Conservation (phyloP, 2,329 filamentous ascomycete species). For the Thermoascus crustaceus region DNA sequence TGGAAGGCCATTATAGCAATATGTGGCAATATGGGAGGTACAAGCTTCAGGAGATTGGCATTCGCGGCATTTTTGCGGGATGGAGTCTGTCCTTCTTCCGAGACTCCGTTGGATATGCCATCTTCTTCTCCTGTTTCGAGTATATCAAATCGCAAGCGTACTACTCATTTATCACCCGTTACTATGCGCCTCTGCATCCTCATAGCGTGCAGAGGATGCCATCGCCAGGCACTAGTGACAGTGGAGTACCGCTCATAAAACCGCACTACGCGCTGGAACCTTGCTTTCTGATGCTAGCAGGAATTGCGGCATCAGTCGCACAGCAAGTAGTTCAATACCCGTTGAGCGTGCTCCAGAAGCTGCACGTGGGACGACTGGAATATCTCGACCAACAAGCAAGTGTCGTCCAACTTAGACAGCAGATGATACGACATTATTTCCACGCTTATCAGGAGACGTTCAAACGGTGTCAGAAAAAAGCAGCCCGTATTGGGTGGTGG, state of each 20-base stretch:
- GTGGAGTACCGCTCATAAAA: conserved; percentile 41
- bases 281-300: conserved; percentile 52
- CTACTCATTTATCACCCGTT: conserved; percentile 52
- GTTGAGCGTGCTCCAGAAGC: conserved; percentile 49
- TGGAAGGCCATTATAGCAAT: conserved; percentile 51
- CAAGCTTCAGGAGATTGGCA: conserved; percentile 52
- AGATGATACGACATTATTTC: conserved; percentile 48
- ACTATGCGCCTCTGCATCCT: conserved; percentile 41
- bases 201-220: conserved; percentile 21
- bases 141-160: conserved; percentile 56
- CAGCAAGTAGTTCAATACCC: conserved; percentile 55
- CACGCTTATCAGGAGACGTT: conserved; percentile 54
- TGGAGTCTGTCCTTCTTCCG: conserved; percentile 52
- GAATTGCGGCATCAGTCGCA: conserved; percentile 49
- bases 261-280: conserved; percentile 59
- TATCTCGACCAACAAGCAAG: conserved; percentile 49
- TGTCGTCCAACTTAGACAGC: conserved; percentile 30
- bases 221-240: conserved; percentile 18
- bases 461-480: conserved; percentile 45
- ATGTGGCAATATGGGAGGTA: conserved; percentile 56
- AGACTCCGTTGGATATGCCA: conserved; percentile 52
- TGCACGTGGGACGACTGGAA: conserved; percentile 53
- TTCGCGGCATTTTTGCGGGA: conserved; percentile 56
- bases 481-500: conserved; percentile 44
- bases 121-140: conserved; percentile 58